Evolutionary conservation across 257 asterid genomes (phyloP).

Genomic region (Rubia yunnanensis): DNA sequence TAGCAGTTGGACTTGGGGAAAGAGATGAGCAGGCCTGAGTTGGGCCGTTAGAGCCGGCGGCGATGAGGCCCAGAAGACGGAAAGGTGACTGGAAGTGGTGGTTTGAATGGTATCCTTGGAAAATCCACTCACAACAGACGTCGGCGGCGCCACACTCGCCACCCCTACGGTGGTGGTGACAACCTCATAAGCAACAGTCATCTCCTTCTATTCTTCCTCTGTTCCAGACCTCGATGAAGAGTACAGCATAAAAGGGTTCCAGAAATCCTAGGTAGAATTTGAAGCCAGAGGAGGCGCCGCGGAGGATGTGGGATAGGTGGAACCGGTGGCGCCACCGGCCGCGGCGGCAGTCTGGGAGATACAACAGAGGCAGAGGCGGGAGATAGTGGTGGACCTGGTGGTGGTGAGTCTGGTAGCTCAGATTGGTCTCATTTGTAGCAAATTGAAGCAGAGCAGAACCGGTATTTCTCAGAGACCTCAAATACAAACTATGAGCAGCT

Average conservation of each 20-base stretch:
- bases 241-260: constrained; percentile 92
- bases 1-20: too few relatives aligned
- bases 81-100: constrained; percentile 56
- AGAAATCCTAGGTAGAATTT: constrained; percentile 76
- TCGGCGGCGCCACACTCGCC: constrained; percentile 42
- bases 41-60: too few relatives aligned
- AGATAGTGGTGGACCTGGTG: too few relatives aligned
- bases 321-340: constrained; percentile 26
- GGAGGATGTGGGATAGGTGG: constrained; percentile 57
- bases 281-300: constrained; percentile 47
- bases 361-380: constrained; percentile 17
- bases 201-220: constrained; percentile 77
- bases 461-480: constrained; percentile 66
- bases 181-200: constrained; percentile 40
- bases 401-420: constrained; percentile 38
- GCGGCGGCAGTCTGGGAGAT: constrained; percentile 20
- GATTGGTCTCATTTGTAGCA: too few relatives aligned
- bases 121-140: too few relatives aligned
- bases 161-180: constrained; percentile 42
- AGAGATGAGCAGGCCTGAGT: too few relatives aligned
- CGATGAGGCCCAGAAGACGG: too few relatives aligned
- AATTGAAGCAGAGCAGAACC: constrained; percentile 74
- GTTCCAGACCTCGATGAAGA: constrained; percentile 46
- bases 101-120: constrained; percentile 36
- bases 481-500: constrained; percentile 66